A percentile compares a stretch with the other conserved stretches of the same genome.
Conservation (phyloP, 1,139 yeast species). For the Hyphopichia wangnamkhiaoensis region DNA sequence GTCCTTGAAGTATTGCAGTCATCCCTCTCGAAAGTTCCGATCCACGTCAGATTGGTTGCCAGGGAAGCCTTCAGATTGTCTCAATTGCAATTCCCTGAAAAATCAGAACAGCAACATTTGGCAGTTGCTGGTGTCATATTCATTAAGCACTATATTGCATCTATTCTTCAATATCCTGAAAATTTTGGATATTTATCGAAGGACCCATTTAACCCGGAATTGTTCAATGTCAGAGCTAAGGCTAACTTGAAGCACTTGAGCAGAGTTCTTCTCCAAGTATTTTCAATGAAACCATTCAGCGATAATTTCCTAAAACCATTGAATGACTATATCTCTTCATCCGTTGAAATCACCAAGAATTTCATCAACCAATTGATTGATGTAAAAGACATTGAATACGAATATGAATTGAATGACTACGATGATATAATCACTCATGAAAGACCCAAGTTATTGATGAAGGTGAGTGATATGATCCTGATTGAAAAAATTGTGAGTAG, state of each 20-base stretch:
- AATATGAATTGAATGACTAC: constrained; percentile 63
- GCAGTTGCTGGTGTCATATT: constrained; percentile 72
- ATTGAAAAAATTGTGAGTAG: constrained; percentile 59
- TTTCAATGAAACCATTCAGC: constrained; percentile 66
- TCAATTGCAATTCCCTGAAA: constrained; percentile 50
- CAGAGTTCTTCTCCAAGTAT: constrained; percentile 64
- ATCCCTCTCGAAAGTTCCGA: constrained; percentile 55
- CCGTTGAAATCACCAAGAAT: constrained; percentile 46
- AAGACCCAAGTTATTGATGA: constrained; percentile 64
- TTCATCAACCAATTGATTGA: constrained; percentile 52
- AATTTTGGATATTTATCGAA: constrained; percentile 49
- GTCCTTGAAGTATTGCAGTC: constrained; percentile 46
- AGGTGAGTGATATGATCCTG: constrained; percentile 63
- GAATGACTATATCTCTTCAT: constrained; percentile 64
- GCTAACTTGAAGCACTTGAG: constrained; percentile 61
- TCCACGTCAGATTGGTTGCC: constrained; percentile 51
- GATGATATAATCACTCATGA: constrained; percentile 71
- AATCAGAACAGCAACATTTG: constrained; percentile 53
- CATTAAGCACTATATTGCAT: constrained; percentile 61
- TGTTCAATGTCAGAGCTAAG: constrained; percentile 23
- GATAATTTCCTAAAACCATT: constrained; percentile 78
- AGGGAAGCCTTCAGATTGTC: constrained; percentile 34
- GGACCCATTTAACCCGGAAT: constrained; percentile 33
- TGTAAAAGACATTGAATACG: constrained; percentile 58
- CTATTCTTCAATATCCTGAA: constrained; percentile 71